Percentiles rank a stretch among this genome's conserved stretches.
phyloP scores from a whole-genome alignment of 805 yeast species.

The Saturnispora diversa region DNA sequence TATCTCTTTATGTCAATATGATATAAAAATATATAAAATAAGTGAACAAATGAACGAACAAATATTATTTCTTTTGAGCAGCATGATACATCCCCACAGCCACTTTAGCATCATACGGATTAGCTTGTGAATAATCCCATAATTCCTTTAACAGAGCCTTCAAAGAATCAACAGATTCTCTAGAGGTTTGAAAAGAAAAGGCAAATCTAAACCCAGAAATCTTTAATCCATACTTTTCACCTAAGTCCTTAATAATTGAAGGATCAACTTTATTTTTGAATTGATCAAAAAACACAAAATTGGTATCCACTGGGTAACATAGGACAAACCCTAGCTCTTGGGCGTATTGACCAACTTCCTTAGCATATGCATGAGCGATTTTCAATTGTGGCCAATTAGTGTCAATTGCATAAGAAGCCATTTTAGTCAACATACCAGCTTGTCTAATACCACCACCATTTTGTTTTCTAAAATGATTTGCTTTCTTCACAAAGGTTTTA shows the following conservation, averaged over 20 bases:
- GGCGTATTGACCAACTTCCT: conserved; percentile 45
- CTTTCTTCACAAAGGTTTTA: conserved; percentile 48
- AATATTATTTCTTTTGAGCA: not conserved
- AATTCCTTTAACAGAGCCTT: conserved; percentile 55
- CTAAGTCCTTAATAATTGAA: conserved; percentile 28
- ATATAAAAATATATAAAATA: not conserved
- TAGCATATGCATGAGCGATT: conserved; percentile 42
- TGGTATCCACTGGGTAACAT: conserved; percentile 72
- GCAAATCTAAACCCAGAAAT: conserved; percentile 72
- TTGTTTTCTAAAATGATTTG: conserved; percentile 84
- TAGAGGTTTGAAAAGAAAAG: conserved; percentile 63
- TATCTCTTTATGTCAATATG: no score
- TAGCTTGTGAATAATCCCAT: conserved; percentile 40
- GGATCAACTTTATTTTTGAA: conserved; percentile 47
- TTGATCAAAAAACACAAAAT: conserved; percentile 71
- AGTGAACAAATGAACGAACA: not conserved
- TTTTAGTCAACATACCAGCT: conserved; percentile 69
- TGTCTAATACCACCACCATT: conserved; percentile 93
- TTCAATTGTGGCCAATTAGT: conserved; percentile 55
- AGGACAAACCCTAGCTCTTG: conserved; percentile 43
- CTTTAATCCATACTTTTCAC: conserved; percentile 51
- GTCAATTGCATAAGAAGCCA: conserved; percentile 72
- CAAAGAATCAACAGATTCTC: conserved; percentile 46
- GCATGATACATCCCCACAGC: conserved; percentile 18
- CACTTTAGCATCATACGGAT: conserved; percentile 36